Evolutionary conservation across 352 stramenopile genomes (phyloP), one percentile per base, ranked within the genome.

Genomic region (Phytopythium chamaehyphon): DNA sequence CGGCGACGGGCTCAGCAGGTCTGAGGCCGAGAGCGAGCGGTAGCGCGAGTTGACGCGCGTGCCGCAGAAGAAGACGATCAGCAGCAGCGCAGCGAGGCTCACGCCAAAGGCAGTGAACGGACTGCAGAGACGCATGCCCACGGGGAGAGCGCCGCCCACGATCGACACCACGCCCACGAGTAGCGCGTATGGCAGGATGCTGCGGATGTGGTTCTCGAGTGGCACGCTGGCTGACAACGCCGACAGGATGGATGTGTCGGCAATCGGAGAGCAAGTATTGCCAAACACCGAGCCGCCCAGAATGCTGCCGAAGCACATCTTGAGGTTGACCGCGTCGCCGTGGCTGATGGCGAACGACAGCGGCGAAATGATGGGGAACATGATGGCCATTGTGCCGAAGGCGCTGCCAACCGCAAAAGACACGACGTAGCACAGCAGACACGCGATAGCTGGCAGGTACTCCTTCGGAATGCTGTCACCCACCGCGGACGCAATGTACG

Each of bases 371-470:
- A 97, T 94, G 16, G 90, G 90, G 60, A 97, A 96, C 65, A 97
- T 88, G 55, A 97, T 96, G 43, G 83, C 87, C 86, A 97, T 97
- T 9, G 90, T 97, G 45, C 86, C 86, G 57, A 96, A 96, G 16
- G 74, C 68, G 42, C 83, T 96, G 45, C 90, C 90, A 5, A 86
- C 94, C n/a, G 85, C 75, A 46, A 97, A 96, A 14, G 89, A 96
- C 47, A 97, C 86, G 40, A 95, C 47, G 56, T 87, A 95, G 71
- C 85, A 95, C 9, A 97, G 69, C 24, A 93, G 51, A 21, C 78
- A 88, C 16, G 83, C 69, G 45, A 95, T 93, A 15, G 83, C 86
- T 28, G 80, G 88, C 6, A 95, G 54, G 52, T 77, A 92, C 52
- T 86, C 81, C 51, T 82, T 79, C 35, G 82, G 64, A 63, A 96